These are phyloP conservation scores for Pterocarpus macrocarpus DNA, from an alignment of 306 rosid species.

Conservation along the genomic window DNA sequence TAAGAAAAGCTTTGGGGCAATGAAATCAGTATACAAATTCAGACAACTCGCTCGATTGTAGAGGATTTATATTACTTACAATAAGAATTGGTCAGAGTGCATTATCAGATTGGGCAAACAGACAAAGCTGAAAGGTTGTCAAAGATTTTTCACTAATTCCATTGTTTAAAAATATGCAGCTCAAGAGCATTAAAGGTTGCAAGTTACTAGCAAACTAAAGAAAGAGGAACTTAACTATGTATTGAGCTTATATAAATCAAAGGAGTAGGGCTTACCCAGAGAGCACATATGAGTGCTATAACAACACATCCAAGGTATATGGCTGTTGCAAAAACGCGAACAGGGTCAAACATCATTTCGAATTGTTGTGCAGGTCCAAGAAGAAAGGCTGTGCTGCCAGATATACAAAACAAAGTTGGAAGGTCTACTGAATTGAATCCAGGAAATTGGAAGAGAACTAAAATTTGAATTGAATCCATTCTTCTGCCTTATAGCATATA, in stretches of 20 bases:
- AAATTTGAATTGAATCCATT: background rate
- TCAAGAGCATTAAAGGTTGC: background rate
- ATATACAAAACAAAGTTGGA: constrained; percentile 49
- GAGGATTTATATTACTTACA: background rate
- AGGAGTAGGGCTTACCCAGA: constrained; percentile 65
- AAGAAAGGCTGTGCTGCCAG: constrained; percentile 96
- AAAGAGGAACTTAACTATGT: constrained; percentile 1
- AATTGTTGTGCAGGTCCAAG: constrained; percentile 80
- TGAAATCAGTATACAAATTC: constrained; percentile 5
- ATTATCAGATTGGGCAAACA: background rate
- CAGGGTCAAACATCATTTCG: constrained; percentile 88
- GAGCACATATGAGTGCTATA: constrained; percentile 88
- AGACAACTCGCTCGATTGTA: constrained; percentile 14
- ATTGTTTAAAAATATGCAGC: background rate
- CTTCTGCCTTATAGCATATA: background rate
- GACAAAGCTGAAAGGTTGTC: constrained; percentile 8
- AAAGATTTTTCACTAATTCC: constrained; percentile 15
- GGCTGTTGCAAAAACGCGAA: constrained; percentile 80
- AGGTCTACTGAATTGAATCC: constrained; percentile 28
- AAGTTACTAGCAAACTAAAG: constrained; percentile 1
- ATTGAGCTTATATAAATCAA: constrained; percentile 21
- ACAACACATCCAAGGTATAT: constrained; percentile 89
- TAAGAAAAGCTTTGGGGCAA: background rate
- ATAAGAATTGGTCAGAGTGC: background rate
- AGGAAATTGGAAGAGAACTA: constrained; percentile 30